These are phyloP conservation scores for Voacanga thouarsii DNA, from an alignment of 257 asterid genomes.

Conservation along the genomic window DNA sequence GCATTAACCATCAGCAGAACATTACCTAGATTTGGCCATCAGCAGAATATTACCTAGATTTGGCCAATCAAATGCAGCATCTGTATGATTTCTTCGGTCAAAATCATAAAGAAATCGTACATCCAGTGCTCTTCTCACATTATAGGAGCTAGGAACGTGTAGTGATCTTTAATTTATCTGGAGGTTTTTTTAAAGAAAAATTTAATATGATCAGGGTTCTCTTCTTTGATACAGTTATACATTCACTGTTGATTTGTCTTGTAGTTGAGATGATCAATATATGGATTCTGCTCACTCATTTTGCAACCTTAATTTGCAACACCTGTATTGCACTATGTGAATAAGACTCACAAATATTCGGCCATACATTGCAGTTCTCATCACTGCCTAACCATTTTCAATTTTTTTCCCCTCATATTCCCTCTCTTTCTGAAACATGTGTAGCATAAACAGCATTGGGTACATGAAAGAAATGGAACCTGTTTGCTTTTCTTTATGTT, in stretches of 20 bases:
- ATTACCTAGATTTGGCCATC: neutral
- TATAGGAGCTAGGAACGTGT: neutral
- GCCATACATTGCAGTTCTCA: neutral
- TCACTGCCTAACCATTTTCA: neutral
- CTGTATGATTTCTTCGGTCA: neutral
- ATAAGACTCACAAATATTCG: neutral
- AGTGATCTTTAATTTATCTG: neutral
- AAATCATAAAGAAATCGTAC: neutral
- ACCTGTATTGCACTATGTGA: neutral
- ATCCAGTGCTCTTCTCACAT: neutral
- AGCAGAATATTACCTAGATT: neutral
- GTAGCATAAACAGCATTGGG: neutral
- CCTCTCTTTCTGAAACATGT: conserved; percentile 1
- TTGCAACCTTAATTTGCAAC: neutral
- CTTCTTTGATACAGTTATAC: neutral
- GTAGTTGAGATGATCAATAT: neutral
- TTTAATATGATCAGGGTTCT: neutral
- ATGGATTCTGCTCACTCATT: neutral
- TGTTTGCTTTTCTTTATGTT: neutral
- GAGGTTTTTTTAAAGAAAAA: neutral
- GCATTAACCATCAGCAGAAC: neutral
- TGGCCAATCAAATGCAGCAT: neutral
- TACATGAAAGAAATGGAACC: neutral
- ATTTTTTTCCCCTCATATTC: neutral
- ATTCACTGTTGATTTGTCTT: neutral